Percentiles rank a stretch among this genome's conserved stretches.
These are phyloP conservation scores for Trichoderma afroharzianum DNA, from an alignment of 2,329 filamentous ascomycete genomes.

Conservation along the genomic window DNA sequence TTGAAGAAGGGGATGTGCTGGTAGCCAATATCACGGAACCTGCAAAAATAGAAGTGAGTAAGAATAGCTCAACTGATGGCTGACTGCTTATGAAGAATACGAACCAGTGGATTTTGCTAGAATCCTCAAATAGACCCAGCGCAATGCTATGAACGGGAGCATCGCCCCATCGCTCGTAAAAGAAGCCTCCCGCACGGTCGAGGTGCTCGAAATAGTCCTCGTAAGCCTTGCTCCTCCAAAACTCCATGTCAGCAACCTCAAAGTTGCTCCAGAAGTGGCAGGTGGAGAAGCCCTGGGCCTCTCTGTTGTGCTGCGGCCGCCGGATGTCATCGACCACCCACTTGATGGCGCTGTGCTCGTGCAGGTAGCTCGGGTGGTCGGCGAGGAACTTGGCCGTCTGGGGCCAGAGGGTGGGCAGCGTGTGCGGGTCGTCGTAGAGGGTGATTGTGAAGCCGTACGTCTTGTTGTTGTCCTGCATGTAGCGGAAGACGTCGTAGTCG, in stretches of 20 bases:
- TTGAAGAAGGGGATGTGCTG: conserved; percentile 99
- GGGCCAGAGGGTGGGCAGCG: conserved; percentile 88
- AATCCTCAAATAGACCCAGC: conserved; percentile 86
- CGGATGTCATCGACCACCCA: conserved; percentile 80
- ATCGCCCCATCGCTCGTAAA: conserved; percentile 98
- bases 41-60: conserved; percentile 36
- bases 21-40: conserved; percentile 99
- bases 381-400: conserved; percentile 88
- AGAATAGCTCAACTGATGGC: not conserved
- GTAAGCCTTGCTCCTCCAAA: conserved; percentile 87
- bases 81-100: conserved; percentile 30
- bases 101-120: conserved; percentile 87
- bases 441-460: conserved; percentile 99
- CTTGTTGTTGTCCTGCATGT: conserved; percentile 97
- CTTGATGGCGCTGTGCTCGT: conserved; percentile 77
- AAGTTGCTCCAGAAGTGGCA: conserved; percentile 99
- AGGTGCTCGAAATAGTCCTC: conserved; percentile 96
- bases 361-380: conserved; percentile 75
- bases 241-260: conserved; percentile 88
- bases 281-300: conserved; percentile 90
- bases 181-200: conserved; percentile 95
- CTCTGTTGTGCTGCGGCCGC: conserved; percentile 73
- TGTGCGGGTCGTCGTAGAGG: conserved; percentile 86
- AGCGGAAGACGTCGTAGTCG: conserved; percentile 97
- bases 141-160: conserved; percentile 95